Conservation (phyloP, 495 filamentous ascomycete species). For the Geopyxis carbonaria region DNA sequence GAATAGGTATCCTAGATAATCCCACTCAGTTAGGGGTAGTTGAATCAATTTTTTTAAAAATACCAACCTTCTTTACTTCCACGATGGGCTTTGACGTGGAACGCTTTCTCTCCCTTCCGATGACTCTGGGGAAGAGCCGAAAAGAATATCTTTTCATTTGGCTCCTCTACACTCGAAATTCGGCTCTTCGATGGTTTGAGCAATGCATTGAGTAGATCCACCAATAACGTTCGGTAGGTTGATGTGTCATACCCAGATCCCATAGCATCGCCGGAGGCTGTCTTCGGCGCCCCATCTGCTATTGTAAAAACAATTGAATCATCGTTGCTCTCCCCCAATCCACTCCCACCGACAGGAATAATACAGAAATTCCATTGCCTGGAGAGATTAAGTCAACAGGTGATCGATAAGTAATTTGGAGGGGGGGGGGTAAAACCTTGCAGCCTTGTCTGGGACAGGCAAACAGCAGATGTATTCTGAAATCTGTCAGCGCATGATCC, state of each 20-base stretch:
- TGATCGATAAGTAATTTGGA: too few relatives aligned
- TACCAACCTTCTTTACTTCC: conserved; percentile 71
- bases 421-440: neutral
- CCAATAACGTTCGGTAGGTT: conserved; percentile 45
- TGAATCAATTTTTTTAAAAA: neutral
- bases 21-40: neutral
- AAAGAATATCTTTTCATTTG: conserved; percentile 58
- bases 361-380: conserved; percentile 80
- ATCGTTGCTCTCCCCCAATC: conserved; percentile 35
- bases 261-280: conserved; percentile 33
- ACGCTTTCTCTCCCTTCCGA: conserved; percentile 77
- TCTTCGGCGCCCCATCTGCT: conserved; percentile 52
- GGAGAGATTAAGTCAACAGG: conserved; percentile 34
- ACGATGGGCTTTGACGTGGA: conserved; percentile 76
- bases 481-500: conserved; percentile 16
- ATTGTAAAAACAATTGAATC: conserved; percentile 81
- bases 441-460: conserved; percentile 69
- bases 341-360: conserved; percentile 46
- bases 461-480: conserved; percentile 62
- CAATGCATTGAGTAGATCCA: conserved; percentile 45
- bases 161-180: conserved; percentile 41
- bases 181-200: conserved; percentile 34
- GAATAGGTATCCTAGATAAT: conserved; percentile 57
- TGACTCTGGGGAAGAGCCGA: conserved; percentile 64
- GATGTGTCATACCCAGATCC: conserved; percentile 32